Evolutionary conservation across 176 grass and related monocot genomes (phyloP), one percentile per base, ranked within the genome.

Genomic region (Bolboschoenus planiculmis): DNA sequence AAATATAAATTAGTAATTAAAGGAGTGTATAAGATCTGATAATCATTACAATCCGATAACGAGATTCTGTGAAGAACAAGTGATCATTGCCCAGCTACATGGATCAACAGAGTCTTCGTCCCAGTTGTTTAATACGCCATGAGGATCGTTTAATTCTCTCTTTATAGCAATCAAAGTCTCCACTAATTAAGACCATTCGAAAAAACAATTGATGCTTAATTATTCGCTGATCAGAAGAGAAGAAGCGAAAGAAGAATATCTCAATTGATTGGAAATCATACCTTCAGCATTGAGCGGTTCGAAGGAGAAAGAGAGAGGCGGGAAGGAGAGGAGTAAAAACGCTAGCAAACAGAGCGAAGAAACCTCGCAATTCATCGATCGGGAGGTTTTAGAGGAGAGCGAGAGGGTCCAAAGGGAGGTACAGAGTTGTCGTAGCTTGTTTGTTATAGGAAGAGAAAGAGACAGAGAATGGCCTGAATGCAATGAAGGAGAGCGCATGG

Each of bases 71-170:
- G 95, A 55, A 84, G 92, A 95, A 85, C 95, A 98, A 85, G 95
- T 98, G 84, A 98, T 84, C 95, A 98, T 98, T 53, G 95, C 92
- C 95, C 95, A 98, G 88, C 95, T 98, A 64, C 95, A 98, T 15
- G 95, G 95, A 90, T 98, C 95, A 78, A 95, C 92, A 36, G 92
- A 98, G 87, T 95, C 87, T 68, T 91, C 90, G 81, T 98, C 95
- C 95, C 95, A 98, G 84, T 94, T 95, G 72, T 78, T 78, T 31
- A 98, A 87, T 78, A 95, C 95, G 14, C 90, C 95, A 82, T 93
- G 95, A 23, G 95, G 85, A 60, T 98, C 95, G 64, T 88, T 86
- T 86, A 98, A 64, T 29, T 77, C 85, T 56, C 85, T 90, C 86
- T 85, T 81, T 20, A 98, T 91, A 47, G 88, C 90, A 81, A 98